Evolutionary conservation across 2,329 filamentous ascomycete genomes (phyloP).

Genomic region (Stemphylium lycopersici): DNA sequence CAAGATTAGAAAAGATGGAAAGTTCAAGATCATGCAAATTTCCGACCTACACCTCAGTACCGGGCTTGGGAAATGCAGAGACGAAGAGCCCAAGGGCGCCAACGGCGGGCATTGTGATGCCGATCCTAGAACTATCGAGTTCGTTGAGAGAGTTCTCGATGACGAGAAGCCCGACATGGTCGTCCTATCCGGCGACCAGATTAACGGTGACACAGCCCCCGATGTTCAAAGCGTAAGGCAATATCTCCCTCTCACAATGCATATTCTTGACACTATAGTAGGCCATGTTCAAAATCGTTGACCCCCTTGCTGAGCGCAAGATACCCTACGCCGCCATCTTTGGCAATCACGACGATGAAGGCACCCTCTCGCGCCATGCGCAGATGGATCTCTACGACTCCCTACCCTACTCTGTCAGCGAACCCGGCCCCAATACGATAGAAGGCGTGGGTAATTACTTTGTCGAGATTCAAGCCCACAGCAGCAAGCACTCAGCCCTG

Average conservation of each 20-base stretch:
- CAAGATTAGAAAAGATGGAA: constrained; percentile 83
- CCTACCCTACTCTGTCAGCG: constrained; percentile 87
- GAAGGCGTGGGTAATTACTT: constrained; percentile 96
- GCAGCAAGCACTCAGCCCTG: constrained; percentile 84
- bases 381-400: constrained; percentile 88
- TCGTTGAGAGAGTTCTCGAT: constrained; percentile 81
- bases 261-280: constrained; percentile 42
- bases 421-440: constrained; percentile 79
- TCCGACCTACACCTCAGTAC: constrained; percentile 95
- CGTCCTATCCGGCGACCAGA: constrained; percentile 89
- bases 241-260: background rate
- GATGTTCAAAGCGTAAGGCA: constrained; percentile 80
- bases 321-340: constrained; percentile 95
- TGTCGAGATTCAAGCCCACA: constrained; percentile 84
- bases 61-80: constrained; percentile 82
- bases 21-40: constrained; percentile 96
- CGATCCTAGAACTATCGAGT: constrained; percentile 88
- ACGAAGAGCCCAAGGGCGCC: constrained; percentile 76
- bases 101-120: constrained; percentile 84
- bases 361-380: constrained; percentile 73
- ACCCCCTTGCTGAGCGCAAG: constrained; percentile 81
- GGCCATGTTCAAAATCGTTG: constrained; percentile 92
- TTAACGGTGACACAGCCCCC: constrained; percentile 90
- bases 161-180: constrained; percentile 94
- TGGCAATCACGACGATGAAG: constrained; percentile 96